Base-by-base conservation (phyloP, 768 basidiomycete species). In the Calocybe cyanea region DNA sequence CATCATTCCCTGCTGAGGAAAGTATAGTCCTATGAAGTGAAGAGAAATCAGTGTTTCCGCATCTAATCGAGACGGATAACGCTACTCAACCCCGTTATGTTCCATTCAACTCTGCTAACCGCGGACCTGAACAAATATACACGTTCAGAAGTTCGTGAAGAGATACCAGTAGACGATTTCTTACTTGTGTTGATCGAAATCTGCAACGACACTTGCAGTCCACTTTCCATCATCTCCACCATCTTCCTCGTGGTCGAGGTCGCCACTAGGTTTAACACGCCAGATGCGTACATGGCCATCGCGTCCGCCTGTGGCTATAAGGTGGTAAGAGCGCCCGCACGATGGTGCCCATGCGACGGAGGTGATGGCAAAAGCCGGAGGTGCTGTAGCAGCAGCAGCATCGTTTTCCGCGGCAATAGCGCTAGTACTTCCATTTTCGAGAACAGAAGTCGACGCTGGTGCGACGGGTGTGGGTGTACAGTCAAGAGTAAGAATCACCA, bases 341-440 rank as follows among this genome's bases (percentile, higher is more conserved):
- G 86, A 86, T 0, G 96, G 90, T 0, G 95, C 92, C 94, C 94
- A 99, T 13, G 92, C 73, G 28, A 98, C 78, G 23, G 85, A 83
- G 0, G 87, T 88, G 40, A 95, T 78, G 2, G 94, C 79, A 32
- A 71, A 81, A 2, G 76, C 69, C 11, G 72, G 63, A 8, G 73
- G 65, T 4, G 49, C 45, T 11, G 25, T n/a, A 35, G 61, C 42
- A 54, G 50, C 54, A 28, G 69, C 67, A 21, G 65, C 51, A 24
- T 68, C 69, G 23, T 60, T 45, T 18, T 52, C 49, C 15, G 60
- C 30, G 28, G 40, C 49, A 20, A 33, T 38, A 34, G n/a, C n/a
- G n/a, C n/a, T n/a, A 21, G 48, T 41, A 28, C 40, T 19, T 23
- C 34, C 20, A 51, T 49, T 17, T 51, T 56, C 50, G 7, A 43